A percentile compares a stretch with the other conserved stretches of the same genome.
Evolutionary conservation across 495 filamentous ascomycete species (phyloP).

Genomic region (Neurospora pannonica): DNA sequence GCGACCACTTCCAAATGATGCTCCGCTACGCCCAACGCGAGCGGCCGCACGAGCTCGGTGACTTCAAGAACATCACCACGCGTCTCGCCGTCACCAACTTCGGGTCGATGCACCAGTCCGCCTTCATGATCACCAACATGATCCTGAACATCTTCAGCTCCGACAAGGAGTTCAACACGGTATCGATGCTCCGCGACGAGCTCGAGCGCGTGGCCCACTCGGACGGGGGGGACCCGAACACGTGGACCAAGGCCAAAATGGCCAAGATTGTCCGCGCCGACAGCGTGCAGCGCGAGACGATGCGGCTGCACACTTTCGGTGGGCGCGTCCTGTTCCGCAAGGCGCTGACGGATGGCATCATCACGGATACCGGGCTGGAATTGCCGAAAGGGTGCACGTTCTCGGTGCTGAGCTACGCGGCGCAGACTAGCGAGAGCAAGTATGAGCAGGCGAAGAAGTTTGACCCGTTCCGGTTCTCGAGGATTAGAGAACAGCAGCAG

Average conservation of each 20-base stretch:
- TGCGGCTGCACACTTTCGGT: constrained; percentile 27
- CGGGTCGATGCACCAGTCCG: constrained; percentile 21
- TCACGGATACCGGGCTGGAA: constrained; percentile 21
- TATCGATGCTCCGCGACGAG: constrained; percentile 26
- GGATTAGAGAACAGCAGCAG: constrained; percentile 3
- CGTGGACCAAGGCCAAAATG: constrained; percentile 26
- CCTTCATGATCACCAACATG: constrained; percentile 13
- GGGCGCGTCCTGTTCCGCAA: constrained; percentile 22
- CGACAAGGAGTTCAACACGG: constrained; percentile 26
- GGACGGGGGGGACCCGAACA: neutral
- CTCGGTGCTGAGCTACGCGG: constrained; percentile 18
- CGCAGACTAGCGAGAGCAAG: constrained; percentile 21
- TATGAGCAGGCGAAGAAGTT: constrained; percentile 17
- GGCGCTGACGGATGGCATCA: constrained; percentile 16
- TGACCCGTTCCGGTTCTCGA: constrained; percentile 18
- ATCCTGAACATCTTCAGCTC: constrained; percentile 23
- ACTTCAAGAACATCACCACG: constrained; percentile 18
- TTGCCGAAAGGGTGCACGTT: constrained; percentile 23
- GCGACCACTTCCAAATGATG: constrained; percentile 31
- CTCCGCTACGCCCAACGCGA: constrained; percentile 22
- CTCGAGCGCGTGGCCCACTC: constrained; percentile 3
- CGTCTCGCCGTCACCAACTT: constrained; percentile 19
- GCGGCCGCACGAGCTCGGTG: constrained; percentile 22
- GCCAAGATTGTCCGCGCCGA: constrained; percentile 26
- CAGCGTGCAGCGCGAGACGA: constrained; percentile 32